These are phyloP conservation scores for Multifurca ochricompacta DNA, from an alignment of 768 basidiomycete species.

Conservation along the genomic window DNA sequence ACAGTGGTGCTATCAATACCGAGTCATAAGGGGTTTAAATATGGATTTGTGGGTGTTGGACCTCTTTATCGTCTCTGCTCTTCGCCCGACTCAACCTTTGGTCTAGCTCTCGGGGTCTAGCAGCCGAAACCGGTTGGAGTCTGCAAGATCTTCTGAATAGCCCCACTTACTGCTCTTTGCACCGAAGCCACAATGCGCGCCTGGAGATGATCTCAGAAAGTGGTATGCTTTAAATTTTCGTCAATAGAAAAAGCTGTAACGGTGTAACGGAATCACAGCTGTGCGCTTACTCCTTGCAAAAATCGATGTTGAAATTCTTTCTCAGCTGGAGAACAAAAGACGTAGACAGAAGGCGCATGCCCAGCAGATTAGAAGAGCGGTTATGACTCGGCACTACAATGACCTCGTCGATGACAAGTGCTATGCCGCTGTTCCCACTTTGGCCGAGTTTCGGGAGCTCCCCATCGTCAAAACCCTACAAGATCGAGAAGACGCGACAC, in stretches of 20 bases:
- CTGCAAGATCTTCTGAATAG: slow-evolving; percentile 8
- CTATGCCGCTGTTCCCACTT: slow-evolving; percentile 34
- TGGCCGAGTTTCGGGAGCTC: slow-evolving; percentile 41
- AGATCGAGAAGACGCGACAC: slow-evolving; percentile 20
- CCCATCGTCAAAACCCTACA: slow-evolving; percentile 36
- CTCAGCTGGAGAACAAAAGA: slow-evolving; percentile 23
- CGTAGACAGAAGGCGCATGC: slow-evolving; percentile 26
- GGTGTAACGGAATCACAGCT: slow-evolving; percentile 27
- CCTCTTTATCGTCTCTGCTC: not conserved
- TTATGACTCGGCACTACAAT: slow-evolving; percentile 39
- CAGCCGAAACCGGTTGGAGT: slow-evolving; percentile 2
- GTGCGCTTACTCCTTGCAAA: slow-evolving; percentile 21
- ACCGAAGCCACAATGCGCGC: not conserved
- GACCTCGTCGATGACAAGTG: slow-evolving; percentile 33
- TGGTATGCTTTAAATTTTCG: slow-evolving; percentile 1
- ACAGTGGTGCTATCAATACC: not conserved
- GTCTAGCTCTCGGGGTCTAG: not conserved
- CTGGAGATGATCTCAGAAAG: slow-evolving; percentile 3
- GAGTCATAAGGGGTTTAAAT: not conserved
- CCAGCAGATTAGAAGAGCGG: slow-evolving; percentile 26
- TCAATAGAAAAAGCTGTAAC: not conserved
- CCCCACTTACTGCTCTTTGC: slow-evolving; percentile 2
- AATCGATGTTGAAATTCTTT: slow-evolving; percentile 28
- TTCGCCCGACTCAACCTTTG: not conserved
- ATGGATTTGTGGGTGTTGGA: not conserved